Evolutionary conservation across 2,329 filamentous ascomycete species (phyloP), one percentile per base, ranked within the genome.

Genomic region (Coniochaeta pulveracea): DNA sequence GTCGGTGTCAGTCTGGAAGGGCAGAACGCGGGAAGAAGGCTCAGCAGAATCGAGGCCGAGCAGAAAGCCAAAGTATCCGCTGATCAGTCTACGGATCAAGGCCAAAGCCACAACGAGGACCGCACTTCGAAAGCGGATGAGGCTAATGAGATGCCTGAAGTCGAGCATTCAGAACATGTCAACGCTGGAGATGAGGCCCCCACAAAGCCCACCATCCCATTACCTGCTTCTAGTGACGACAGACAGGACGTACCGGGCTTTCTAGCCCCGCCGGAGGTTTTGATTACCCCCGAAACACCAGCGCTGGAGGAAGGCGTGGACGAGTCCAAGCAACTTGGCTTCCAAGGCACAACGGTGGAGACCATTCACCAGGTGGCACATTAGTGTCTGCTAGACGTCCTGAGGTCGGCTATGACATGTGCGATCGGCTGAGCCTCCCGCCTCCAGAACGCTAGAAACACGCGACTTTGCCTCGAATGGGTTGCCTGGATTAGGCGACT

Each of bases 1-100:
- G 83, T 95, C 19, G 83, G 79, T 0, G 75, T 74, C 6, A 64
- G 71, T 29, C 58, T 75, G 21, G 69, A 74, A 33, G 60, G 61
- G 3, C 53, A 59, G 26, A 53, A 65, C 24, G 63, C 62, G 0
- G 53, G 56, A 1, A 49, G 48, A 6, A 48, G 35, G 27, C 40
- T 34, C 42, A 52, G 37, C 47, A 47, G 33, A 35, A 51, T 27
- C 47, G 56, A 24, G 43, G 45, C 37, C 0, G 51, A 43, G 37
- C 44, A 27, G 36, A 34, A 41, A 21, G 36, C 40, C 4, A 35
- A 41, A 3, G 34, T 40, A 12, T 16, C 26, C 8, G 31, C 16
- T 3, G 26, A 33, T 17, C 8, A 29, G 9, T 34, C 19, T n/a
- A 34, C 10, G 23, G 36, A n/a, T 33, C 15, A 2, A 47, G 51